Evolutionary conservation across 106 monocot species (phyloP), one percentile per base, ranked within the genome.

Genomic region (Phalaenopsis equestris): DNA sequence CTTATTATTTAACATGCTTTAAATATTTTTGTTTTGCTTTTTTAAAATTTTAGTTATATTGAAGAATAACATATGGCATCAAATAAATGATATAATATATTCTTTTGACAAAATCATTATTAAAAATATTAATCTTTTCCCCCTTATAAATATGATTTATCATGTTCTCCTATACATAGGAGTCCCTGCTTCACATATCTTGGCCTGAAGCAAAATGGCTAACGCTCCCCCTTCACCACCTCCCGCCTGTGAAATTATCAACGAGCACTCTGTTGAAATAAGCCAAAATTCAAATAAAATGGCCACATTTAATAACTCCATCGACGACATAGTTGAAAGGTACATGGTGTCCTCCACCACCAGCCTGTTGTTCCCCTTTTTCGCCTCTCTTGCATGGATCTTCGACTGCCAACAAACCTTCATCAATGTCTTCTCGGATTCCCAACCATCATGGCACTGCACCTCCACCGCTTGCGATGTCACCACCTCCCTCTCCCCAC

Each of bases 381-480:
- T 86, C 17, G 80, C 75, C 67, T 67, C 86, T 55, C 55, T 68
- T 17, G 80, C 83, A 1, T 83, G 86, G 82, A 56, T 72, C 12
- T 83, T 86, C 45, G 86, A 83, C 39, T 76, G 80, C 24, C 86
- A 86, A 57, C 86, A 86, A 52, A 86, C 80, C 24, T 86, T 86
- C 83, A 76, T 86, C 56, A 83, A 76, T 57, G 83, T 86, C 65
- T 86, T 86, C 86, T 45, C 86, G 23, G 86, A 86, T 57, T 52
- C 77, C 2, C 47, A 36, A 3, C 83, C 82, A 0, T 0, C 83
- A 10, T 83, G 86, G 86, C 82, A 77, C 83, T 83, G 77, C 80
- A 67, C 56, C 75, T 23, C n/a, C 37, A 10, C 21, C 18, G 2
- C 75, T 0, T 41, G 19, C 19, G 1, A 57, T 57, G 4, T 57